Conservation (phyloP, 73 alveolate genomes). For the Paramecium sonneborni region DNA sequence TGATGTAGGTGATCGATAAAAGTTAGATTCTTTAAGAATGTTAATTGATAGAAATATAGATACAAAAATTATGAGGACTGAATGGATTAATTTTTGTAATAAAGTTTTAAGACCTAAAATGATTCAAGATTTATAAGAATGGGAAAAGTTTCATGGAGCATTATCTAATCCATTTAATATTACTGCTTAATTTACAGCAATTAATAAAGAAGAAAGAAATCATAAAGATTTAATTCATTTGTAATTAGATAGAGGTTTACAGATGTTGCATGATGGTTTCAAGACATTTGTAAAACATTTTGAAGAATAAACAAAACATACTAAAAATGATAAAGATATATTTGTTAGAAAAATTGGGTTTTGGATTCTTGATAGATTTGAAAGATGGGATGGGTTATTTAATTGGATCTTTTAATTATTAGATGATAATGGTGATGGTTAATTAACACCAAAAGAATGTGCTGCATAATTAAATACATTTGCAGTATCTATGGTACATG, state of each 20-base stretch:
- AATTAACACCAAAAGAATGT: slow-evolving; percentile 14
- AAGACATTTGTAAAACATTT: slow-evolving; percentile 22
- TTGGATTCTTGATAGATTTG: slow-evolving; percentile 21
- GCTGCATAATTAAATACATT: neutral
- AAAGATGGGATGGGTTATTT: slow-evolving; percentile 49
- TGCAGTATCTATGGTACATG: neutral
- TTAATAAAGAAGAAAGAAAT: slow-evolving; percentile 36
- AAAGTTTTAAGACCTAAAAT: slow-evolving; percentile 11
- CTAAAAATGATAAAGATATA: neutral
- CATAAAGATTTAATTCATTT: slow-evolving; percentile 6
- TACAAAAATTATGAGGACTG: slow-evolving; percentile 29
- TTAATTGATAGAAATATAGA: slow-evolving; percentile 46
- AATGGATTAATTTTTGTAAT: slow-evolving; percentile 42
- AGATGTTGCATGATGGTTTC: neutral
- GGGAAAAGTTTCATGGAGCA: slow-evolving; percentile 18
- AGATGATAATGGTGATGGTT: slow-evolving; percentile 52
- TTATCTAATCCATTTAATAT: slow-evolving; percentile 43
- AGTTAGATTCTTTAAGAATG: slow-evolving; percentile 44
- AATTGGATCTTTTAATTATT: slow-evolving; percentile 29
- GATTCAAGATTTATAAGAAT: slow-evolving; percentile 24
- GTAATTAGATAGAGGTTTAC: neutral
- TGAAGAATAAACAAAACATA: neutral
- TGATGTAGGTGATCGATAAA: neutral
- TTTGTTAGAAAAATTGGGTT: slow-evolving; percentile 39
- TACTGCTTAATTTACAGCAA: slow-evolving; percentile 44